Evolutionary conservation across 2,329 filamentous ascomycete species (phyloP).

Genomic region (Penicillium sp.): DNA sequence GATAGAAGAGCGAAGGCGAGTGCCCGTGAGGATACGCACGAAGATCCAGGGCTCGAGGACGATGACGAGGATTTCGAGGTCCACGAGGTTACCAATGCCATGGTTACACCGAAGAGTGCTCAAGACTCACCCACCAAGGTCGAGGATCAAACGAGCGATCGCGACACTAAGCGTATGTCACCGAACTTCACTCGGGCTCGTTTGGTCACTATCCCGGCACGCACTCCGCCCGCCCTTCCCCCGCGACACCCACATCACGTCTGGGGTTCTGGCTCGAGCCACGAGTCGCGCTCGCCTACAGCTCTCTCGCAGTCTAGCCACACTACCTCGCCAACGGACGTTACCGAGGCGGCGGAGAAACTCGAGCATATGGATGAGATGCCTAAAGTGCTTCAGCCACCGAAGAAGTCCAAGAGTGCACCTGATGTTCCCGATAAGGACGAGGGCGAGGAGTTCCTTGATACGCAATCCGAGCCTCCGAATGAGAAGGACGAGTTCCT

Average conservation of each 20-base stretch:
- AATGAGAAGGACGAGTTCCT: conserved; percentile 42
- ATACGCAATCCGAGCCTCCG: background rate
- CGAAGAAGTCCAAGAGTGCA: conserved; percentile 19
- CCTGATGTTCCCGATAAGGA: conserved; percentile 15
- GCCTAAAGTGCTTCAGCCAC: conserved; percentile 8
- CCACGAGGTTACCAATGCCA: conserved; percentile 51
- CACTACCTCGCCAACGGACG: conserved; percentile 24
- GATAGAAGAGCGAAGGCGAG: conserved; percentile 12
- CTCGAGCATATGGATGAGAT: conserved; percentile 18
- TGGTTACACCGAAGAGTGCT: conserved; percentile 47
- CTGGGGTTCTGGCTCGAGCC: conserved; percentile 24
- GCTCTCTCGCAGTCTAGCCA: conserved; percentile 24
- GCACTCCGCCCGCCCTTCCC: conserved; percentile 69
- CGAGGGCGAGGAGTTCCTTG: conserved; percentile 27
- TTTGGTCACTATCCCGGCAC: conserved; percentile 75
- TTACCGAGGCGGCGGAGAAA: conserved; percentile 18
- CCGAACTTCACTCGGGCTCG: conserved; percentile 71
- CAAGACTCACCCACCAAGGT: conserved; percentile 19
- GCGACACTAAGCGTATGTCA: conserved; percentile 58
- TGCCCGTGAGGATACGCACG: conserved; percentile 14
- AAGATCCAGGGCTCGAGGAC: conserved; percentile 14
- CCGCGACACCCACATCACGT: conserved; percentile 60
- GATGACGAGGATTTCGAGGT: conserved; percentile 35
- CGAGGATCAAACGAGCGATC: conserved; percentile 50
- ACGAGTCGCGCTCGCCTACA: conserved; percentile 26